Percentiles rank a stretch among this genome's conserved stretches.
Conservation (phyloP, 2,329 filamentous ascomycete genomes). For the Aschersonia sp. region DNA sequence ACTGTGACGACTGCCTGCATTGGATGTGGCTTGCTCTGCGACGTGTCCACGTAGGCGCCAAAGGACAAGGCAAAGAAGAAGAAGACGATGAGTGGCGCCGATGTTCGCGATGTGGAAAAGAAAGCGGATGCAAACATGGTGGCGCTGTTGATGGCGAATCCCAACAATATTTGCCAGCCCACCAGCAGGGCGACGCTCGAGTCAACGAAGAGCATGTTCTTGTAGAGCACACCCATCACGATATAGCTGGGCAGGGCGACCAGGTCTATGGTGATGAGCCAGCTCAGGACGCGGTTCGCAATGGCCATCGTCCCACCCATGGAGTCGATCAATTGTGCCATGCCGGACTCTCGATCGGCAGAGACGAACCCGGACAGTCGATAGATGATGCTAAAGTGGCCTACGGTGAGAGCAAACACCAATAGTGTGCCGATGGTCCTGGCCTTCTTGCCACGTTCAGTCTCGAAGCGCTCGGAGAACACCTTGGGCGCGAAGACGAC, state of each 20-base stretch:
- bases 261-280: conserved; percentile 12
- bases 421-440: neutral
- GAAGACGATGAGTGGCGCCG: conserved; percentile 15
- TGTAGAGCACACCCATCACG: conserved; percentile 21
- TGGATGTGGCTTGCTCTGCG: neutral
- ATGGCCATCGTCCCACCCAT: conserved; percentile 27
- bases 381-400: conserved; percentile 5
- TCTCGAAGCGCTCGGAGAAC: conserved; percentile 1
- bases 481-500: conserved; percentile 7
- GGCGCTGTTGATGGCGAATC: conserved; percentile 44
- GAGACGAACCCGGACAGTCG: conserved; percentile 10
- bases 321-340: conserved; percentile 16
- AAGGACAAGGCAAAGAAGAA: conserved; percentile 14
- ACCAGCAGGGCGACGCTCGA: conserved; percentile 17
- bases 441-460: neutral
- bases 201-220: conserved; percentile 12
- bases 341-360: conserved; percentile 15
- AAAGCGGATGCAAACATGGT: conserved; percentile 39
- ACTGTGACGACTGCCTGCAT: conserved; percentile 1
- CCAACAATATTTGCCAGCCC: conserved; percentile 30
- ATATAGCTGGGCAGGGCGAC: conserved; percentile 22
- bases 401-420: neutral
- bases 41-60: conserved; percentile 6
- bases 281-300: conserved; percentile 11
- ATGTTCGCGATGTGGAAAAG: conserved; percentile 17